Base-by-base conservation (phyloP, 2,329 filamentous ascomycete genomes). In the Raffaelea ambrosiae region DNA sequence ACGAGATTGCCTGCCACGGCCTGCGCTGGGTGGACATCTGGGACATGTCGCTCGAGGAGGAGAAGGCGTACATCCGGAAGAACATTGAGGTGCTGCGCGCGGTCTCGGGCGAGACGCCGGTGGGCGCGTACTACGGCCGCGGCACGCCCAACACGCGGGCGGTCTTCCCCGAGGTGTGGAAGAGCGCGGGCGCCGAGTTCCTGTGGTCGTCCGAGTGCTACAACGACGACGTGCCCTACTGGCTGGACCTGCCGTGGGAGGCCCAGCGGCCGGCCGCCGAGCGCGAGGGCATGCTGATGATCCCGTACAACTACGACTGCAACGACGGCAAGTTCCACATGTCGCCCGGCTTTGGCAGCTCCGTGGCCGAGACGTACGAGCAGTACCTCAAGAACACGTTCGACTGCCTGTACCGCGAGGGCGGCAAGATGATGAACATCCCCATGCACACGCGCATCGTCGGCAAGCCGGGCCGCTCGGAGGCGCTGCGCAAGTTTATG, bases 361-460 rank as follows among this genome's bases (percentile, higher is more conserved):
- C 60, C 14, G 63, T 63, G 21, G 67, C 60, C 5, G 57, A 59
- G 50, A 68, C 64, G 3, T 76, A 74, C 57, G 68, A 64, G 49
- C 57, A 55, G 55, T 70, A 77, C 52, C 53, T 77, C n/a, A 72
- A 73, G 59, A 68, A 68, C 26, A 70, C 73, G 0, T 77, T 78
- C 46, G 74, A 78, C 54, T 68, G 74, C 20, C 56, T 78, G 31
- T 76, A 77, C 51, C 70, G 71, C 36, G 73, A 77, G 52, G 73
- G 73, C 1, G 59, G 65, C 47, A 76, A 76, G 63, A 78, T 78
- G 74, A 78, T 79, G 75, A 78, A 74, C 0, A 68, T 78, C 26
- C 72, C 71, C 3, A 57, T 77, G 29, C 74, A 77, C 57, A 75
- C 71, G 50, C 66, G 73, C 10, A 73, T 74, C 46, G 68, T 73